These are phyloP conservation scores for Eutypa lata DNA, from an alignment of 2,329 filamentous ascomycete genomes.

Conservation along the genomic window DNA sequence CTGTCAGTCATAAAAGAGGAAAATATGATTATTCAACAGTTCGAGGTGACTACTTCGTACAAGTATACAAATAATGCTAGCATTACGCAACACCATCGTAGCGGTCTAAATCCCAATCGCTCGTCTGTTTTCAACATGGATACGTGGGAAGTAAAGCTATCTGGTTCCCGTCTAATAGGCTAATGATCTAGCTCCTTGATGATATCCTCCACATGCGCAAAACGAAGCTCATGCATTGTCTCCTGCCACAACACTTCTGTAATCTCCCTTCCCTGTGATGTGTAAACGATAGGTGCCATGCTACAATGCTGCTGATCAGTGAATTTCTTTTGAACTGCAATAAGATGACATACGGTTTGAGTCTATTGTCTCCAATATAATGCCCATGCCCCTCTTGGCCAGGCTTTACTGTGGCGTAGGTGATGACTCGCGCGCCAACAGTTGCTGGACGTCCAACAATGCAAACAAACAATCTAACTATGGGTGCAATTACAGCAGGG, in stretches of 20 bases:
- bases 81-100: too few species aligned
- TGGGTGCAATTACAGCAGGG: not conserved
- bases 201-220: constrained; percentile 6
- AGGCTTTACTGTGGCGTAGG: constrained; percentile 8
- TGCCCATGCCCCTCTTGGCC: constrained; percentile 9
- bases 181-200: constrained; percentile 1
- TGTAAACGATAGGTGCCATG: constrained; percentile 12
- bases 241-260: constrained; percentile 7
- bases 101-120: too few species aligned
- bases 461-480: not conserved
- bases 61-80: too few species aligned
- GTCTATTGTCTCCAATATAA: constrained; percentile 10
- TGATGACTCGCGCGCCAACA: constrained; percentile 8
- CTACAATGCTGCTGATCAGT: not conserved
- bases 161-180: too few species aligned
- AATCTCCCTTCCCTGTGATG: constrained; percentile 1
- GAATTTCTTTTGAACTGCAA: not conserved
- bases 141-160: too few species aligned
- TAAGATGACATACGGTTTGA: constrained; percentile 10
- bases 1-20: too few species aligned
- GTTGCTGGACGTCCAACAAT: constrained; percentile 4
- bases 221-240: constrained; percentile 11
- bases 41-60: too few species aligned
- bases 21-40: too few species aligned
- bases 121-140: too few species aligned